Conservation (phyloP, 2,329 filamentous ascomycete genomes). For the Scytalidium sp. region DNA sequence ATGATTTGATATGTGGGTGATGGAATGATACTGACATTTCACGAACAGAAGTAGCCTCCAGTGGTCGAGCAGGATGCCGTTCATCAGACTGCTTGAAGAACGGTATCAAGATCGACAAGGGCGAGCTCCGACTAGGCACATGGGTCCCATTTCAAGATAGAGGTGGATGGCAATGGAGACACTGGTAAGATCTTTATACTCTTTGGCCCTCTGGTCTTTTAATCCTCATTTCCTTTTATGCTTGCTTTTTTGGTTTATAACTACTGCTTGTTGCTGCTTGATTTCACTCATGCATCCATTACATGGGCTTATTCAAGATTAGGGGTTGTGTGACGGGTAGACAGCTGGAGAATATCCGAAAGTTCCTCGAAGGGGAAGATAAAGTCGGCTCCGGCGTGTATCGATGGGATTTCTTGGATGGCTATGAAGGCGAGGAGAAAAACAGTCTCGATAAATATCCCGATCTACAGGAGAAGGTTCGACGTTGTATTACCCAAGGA, state of each 20-base stretch:
- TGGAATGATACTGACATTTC: neutral
- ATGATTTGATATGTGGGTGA: neutral
- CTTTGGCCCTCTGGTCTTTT: neutral
- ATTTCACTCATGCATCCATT: no score
- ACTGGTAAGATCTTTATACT: slow-evolving; percentile 64
- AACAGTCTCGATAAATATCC: slow-evolving; percentile 36
- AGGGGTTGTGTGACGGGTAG: slow-evolving; percentile 89
- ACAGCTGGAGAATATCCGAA: slow-evolving; percentile 64
- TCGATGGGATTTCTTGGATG: slow-evolving; percentile 43
- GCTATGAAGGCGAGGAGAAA: slow-evolving; percentile 80
- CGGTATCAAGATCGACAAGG: slow-evolving; percentile 71
- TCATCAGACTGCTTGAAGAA: slow-evolving; percentile 70
- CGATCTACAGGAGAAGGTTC: slow-evolving; percentile 71
- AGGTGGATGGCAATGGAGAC: slow-evolving; percentile 73
- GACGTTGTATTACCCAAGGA: slow-evolving; percentile 68
- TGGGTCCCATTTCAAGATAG: slow-evolving; percentile 62
- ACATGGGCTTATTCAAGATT: neutral
- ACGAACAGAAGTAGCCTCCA: slow-evolving; percentile 65
- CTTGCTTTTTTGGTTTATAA: neutral
- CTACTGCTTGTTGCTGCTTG: no score
- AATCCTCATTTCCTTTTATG: slow-evolving; percentile 1
- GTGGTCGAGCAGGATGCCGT: slow-evolving; percentile 71
- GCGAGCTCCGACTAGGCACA: slow-evolving; percentile 72
- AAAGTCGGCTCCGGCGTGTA: slow-evolving; percentile 46
- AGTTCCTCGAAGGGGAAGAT: slow-evolving; percentile 44